Evolutionary conservation across 495 filamentous ascomycete species (phyloP).

Genomic region (Aspergillus baeticus): DNA sequence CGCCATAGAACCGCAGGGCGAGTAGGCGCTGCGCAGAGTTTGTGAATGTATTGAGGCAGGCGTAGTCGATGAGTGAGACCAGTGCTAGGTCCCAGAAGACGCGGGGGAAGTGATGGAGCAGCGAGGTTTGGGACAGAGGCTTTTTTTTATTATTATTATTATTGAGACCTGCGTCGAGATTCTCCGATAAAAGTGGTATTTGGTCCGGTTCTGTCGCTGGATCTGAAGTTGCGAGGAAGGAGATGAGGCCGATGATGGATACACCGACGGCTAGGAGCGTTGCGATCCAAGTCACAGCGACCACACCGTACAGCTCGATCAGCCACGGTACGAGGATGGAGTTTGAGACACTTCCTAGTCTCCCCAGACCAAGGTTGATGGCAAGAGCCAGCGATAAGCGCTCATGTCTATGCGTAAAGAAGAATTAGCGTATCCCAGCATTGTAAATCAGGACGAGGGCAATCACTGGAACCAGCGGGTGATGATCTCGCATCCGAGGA

Average conservation of each 20-base stretch:
- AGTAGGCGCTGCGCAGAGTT: constrained; percentile 11
- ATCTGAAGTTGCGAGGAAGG: neutral
- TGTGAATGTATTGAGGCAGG: constrained; percentile 1
- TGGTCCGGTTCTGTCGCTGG: neutral
- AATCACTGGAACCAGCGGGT: constrained; percentile 12
- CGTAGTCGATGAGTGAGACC: constrained; percentile 1
- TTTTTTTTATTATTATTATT: no score
- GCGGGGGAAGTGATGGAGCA: neutral
- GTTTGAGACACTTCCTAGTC: constrained; percentile 7
- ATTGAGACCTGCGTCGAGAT: no score
- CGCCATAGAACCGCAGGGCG: neutral
- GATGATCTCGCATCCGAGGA: constrained; percentile 6
- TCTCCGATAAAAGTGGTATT: neutral
- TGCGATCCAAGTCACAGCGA: constrained; percentile 2
- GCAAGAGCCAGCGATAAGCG: neutral
- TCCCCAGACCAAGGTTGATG: neutral
- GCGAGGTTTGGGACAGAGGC: neutral
- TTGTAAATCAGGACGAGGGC: neutral
- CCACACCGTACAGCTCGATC: neutral
- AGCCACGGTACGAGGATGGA: neutral
- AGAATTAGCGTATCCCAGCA: neutral
- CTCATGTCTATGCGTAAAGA: neutral
- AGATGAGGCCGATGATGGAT: neutral
- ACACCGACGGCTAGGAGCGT: neutral
- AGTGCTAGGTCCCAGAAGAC: constrained; percentile 3